Percentiles rank a stretch among this genome's conserved stretches.
phyloP scores from a whole-genome alignment of 345 rosid genomes.

The Litchi chinensis region DNA sequence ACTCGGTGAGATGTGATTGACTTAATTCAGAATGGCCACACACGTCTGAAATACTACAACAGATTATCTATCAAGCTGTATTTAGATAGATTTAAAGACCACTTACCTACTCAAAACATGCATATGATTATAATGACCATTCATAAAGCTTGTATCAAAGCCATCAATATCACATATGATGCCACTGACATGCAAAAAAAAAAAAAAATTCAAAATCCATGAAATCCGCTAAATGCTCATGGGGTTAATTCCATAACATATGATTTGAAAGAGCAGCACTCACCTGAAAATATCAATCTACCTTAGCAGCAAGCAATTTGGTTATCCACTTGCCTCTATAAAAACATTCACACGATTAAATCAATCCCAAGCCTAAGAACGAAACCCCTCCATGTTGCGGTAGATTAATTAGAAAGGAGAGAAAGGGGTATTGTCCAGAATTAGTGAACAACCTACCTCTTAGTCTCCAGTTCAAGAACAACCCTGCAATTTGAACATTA shows the following conservation, averaged over 20 bases:
- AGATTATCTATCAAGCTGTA: background rate
- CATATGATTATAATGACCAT: slow-evolving; percentile 6
- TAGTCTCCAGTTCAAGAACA: slow-evolving; percentile 71
- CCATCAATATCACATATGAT: background rate
- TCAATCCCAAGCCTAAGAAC: slow-evolving; percentile 52
- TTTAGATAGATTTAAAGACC: background rate
- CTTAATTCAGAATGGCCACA: background rate
- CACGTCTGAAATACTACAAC: background rate
- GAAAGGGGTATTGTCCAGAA: slow-evolving; percentile 55
- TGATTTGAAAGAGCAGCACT: slow-evolving; percentile 51
- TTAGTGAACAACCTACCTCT: slow-evolving; percentile 74
- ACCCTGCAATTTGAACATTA: slow-evolving; percentile 46
- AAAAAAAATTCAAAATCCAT: slow-evolving; percentile 6
- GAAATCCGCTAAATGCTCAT: slow-evolving; percentile 7
- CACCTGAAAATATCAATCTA: slow-evolving; percentile 83
- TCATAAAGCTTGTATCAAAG: background rate
- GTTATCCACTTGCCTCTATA: slow-evolving; percentile 75
- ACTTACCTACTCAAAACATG: background rate
- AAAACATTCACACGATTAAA: slow-evolving; percentile 59
- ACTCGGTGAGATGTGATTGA: background rate
- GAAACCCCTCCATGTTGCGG: slow-evolving; percentile 33
- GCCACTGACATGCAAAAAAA: background rate
- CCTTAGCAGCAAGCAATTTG: slow-evolving; percentile 75
- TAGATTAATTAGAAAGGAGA: slow-evolving; percentile 37
- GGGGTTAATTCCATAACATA: slow-evolving; percentile 13